Percentiles rank a stretch among this genome's conserved stretches.
These are phyloP conservation scores for Pichia sp. DNA, from an alignment of 1,139 yeast genomes.

Conservation along the genomic window DNA sequence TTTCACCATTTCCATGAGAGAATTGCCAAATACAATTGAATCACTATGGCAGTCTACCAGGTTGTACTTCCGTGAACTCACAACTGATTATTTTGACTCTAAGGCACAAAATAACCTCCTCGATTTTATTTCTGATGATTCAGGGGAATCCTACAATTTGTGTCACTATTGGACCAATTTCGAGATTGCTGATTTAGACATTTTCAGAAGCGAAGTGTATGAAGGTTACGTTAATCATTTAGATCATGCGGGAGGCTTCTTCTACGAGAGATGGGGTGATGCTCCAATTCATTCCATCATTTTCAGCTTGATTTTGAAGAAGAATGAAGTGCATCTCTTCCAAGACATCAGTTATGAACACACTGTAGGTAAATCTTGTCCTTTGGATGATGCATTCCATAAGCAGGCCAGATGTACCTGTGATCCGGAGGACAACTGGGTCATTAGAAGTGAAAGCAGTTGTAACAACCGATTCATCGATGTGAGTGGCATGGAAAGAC, in stretches of 20 bases:
- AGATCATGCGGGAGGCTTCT: constrained; percentile 52
- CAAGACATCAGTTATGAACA: constrained; percentile 54
- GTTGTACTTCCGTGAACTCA: constrained; percentile 41
- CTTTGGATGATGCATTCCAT: constrained; percentile 37
- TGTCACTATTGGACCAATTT: constrained; percentile 63
- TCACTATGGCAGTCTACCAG: constrained; percentile 36
- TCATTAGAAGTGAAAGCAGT: constrained; percentile 25
- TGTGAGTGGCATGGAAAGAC: constrained; percentile 13
- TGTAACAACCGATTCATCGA: constrained; percentile 23
- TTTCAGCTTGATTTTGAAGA: constrained; percentile 41
- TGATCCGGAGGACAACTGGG: constrained; percentile 38
- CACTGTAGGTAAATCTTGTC: constrained; percentile 50
- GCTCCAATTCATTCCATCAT: constrained; percentile 60
- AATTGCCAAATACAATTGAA: constrained; percentile 43
- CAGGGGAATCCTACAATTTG: constrained; percentile 42
- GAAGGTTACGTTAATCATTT: constrained; percentile 41
- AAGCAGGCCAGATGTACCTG: constrained; percentile 43
- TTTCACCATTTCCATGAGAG: constrained; percentile 48
- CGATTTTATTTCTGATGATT: constrained; percentile 43
- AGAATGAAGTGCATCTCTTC: constrained; percentile 44
- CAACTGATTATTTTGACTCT: constrained; percentile 8
- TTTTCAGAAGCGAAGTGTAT: constrained; percentile 44
- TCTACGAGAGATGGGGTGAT: constrained; percentile 62
- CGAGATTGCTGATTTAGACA: constrained; percentile 47
- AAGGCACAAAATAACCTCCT: constrained; percentile 43